Conservation (phyloP, 2,329 filamentous ascomycete species). For the Exophiala bonariae region DNA sequence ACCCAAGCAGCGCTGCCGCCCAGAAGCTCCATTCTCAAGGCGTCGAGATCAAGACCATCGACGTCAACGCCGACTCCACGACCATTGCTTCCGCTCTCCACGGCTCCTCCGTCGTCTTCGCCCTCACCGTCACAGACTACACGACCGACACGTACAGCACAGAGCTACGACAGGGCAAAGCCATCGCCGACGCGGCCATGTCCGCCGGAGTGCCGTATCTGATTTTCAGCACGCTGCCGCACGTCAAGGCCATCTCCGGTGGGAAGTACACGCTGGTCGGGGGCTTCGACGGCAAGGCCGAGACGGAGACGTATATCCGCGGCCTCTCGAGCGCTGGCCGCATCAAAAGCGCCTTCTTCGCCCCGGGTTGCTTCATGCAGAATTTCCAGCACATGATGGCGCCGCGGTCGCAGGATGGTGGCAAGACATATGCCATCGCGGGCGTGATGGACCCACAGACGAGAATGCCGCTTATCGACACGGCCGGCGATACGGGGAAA, state of each 20-base stretch:
- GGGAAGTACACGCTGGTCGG: slow-evolving; percentile 36
- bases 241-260: slow-evolving; percentile 28
- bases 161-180: slow-evolving; percentile 7
- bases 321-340: slow-evolving; percentile 30
- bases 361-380: slow-evolving; percentile 57
- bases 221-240: slow-evolving; percentile 32
- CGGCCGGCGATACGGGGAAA: slow-evolving; percentile 37
- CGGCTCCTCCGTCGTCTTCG: too few species aligned
- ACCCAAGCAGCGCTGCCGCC: too few species aligned
- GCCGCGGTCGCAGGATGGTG: slow-evolving; percentile 24
- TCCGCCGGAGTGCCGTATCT: slow-evolving; percentile 29
- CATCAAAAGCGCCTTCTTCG: slow-evolving; percentile 50
- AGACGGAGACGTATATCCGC: slow-evolving; percentile 55
- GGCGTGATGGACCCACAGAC: slow-evolving; percentile 21
- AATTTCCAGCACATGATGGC: slow-evolving; percentile 40
- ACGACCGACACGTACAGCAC: too few species aligned
- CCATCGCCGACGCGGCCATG: slow-evolving; percentile 32
- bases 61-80: background rate
- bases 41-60: slow-evolving; percentile 24
- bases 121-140: too few species aligned
- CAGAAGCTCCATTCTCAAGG: too few species aligned
- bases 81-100: too few species aligned
- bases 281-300: slow-evolving; percentile 59
- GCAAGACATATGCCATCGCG: slow-evolving; percentile 32
- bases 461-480: slow-evolving; percentile 36